Base-by-base conservation (phyloP, 1,139 yeast genomes). In the Geotrichum candidum region DNA sequence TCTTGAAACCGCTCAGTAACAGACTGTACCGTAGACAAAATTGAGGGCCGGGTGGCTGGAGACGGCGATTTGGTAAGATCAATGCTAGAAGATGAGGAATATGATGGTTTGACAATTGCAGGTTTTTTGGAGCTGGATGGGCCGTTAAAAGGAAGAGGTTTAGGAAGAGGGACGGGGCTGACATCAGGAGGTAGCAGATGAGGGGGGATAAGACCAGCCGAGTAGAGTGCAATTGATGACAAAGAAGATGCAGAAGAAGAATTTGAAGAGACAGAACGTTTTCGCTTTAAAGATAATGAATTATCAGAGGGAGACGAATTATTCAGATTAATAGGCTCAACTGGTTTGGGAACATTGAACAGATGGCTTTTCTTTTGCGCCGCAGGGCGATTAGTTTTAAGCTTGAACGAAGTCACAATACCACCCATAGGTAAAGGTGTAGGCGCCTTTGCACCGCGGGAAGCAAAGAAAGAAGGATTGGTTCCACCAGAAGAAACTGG, bases 371-470 rank as follows among this genome's bases (percentile, higher is more conserved):
- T 57, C 53, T 58, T 58, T 10, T 50, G 50, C 3, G 55, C 27
- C 13, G n/a, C 52, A 31, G 25, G 51, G 27, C 56, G 54, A 31
- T 41, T 55, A 11, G 62, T 60, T 41, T 60, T 60, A 3, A 60
- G 48, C 31, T 60, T 60, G 50, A 60, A 60, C 3, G 59, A 56
- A 11, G 62, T 53, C 33, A 60, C 62, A 23, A 60, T 57, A 5
- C 62, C 62, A 23, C 62, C 62, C 58, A 60, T 53, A 2, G 62
- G 62, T 23, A 60, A 41, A 10, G 60, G 56, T 3, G 60, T 60
- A 35, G 62, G 62, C 9, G 62, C 62, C 45, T 60, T 60, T 51
- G 62, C 60, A 13, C 62, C 62, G 25, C 62, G 53, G 10, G 62
- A 56, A 25, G 62, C 62, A 50, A 60, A 60, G 38, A 60, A 60